These are phyloP conservation scores for Chrysanthemum lavandulifolium DNA, from an alignment of 129 eudicot species.

Conservation along the genomic window DNA sequence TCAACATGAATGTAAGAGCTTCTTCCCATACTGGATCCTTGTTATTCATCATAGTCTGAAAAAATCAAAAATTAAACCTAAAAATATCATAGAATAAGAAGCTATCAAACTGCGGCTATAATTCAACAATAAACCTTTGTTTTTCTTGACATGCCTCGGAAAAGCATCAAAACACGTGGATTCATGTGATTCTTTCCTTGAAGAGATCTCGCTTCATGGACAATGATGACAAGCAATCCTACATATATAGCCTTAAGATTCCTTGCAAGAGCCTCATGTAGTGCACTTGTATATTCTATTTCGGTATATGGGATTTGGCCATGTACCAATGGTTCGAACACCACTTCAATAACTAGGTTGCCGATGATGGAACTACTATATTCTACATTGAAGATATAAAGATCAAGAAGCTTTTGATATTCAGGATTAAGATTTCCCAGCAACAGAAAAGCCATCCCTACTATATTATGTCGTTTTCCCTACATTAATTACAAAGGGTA, in stretches of 20 bases:
- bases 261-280: neutral
- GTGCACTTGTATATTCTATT: neutral
- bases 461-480: neutral
- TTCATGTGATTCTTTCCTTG: neutral
- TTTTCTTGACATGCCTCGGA: slow-evolving; percentile 49
- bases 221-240: slow-evolving; percentile 52
- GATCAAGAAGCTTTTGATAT: neutral
- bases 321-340: neutral
- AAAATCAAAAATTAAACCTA: neutral
- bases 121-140: slow-evolving; percentile 42
- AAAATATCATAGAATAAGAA: neutral
- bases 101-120: neutral
- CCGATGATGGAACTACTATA: neutral
- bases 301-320: neutral
- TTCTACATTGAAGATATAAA: neutral
- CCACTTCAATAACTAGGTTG: neutral
- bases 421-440: neutral
- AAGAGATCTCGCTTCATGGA: neutral
- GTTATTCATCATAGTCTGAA: slow-evolving; percentile 53
- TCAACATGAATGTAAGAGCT: slow-evolving; percentile 56
- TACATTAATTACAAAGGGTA: neutral
- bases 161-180: slow-evolving; percentile 4
- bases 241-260: slow-evolving; percentile 53
- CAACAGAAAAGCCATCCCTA: neutral
- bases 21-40: slow-evolving; percentile 65